Evolutionary conservation across 495 filamentous ascomycete genomes (phyloP), one percentile per base, ranked within the genome.

Genomic region (Penicillium mononematosum): DNA sequence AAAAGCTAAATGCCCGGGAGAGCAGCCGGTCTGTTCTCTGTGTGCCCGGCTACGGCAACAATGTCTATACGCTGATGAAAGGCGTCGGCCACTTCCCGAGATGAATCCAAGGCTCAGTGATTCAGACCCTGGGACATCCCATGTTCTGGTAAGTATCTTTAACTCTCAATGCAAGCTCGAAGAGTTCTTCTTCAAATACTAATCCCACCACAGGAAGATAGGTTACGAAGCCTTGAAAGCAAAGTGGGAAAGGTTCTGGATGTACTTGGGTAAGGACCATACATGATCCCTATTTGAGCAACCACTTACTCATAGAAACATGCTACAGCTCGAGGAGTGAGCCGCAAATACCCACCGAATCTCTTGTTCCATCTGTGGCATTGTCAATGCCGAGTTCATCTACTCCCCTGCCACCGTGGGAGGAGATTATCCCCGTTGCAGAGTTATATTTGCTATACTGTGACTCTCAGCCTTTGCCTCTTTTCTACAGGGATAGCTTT

Each of bases 1-100:
- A 53, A 80, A 80, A 54, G 73, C 76, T 19, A 75, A 73, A 69
- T 80, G 77, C 36, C 73, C 75, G 4, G 77, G 77, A 22, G 77
- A 79, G 57, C 77, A 78, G 38, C 77, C 77, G 4, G 56, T 72
- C 25, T 80, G 77, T 53, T 79, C 77, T 3, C 61, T 77, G 29
- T 80, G 77, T 61, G 62, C 73, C 17, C 67, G 77, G 47, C 59
- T 80, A 36, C 63, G 65, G 5, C 77, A 80, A 53, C 58, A 56
- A 52, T 80, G 77, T 49, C 41, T 63, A 6, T 80, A 79, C 55
- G 72, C 72, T 11, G 70, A 70, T 27, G 75, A 76, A 34, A 56
- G 71, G n/a, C 68, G 72, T 31, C 66, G 70, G 16, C 44, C 36
- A 39, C 45, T 49, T 4, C 46, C 50, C 29, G 67, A 59, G 53